Percentiles rank a stretch among this genome's conserved stretches.
Evolutionary conservation across 345 rosid genomes (phyloP).

Genomic region (Aquilaria malaccensis): DNA sequence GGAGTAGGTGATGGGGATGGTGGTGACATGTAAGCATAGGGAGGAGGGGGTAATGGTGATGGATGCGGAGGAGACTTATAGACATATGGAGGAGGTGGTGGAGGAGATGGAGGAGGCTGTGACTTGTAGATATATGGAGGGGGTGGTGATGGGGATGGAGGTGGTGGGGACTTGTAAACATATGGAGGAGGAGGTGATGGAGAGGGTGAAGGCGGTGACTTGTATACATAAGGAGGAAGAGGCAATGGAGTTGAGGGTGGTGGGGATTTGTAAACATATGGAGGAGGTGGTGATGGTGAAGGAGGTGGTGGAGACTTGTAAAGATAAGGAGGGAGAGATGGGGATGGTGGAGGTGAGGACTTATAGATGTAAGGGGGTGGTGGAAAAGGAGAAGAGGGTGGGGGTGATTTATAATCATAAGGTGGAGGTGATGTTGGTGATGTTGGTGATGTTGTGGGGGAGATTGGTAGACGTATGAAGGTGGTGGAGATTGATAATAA

Average conservation of each 20-base stretch:
- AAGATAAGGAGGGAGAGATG: conserved; percentile 10
- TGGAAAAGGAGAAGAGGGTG: conserved; percentile 13
- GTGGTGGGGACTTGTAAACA: conserved; percentile 9
- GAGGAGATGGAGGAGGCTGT: not conserved
- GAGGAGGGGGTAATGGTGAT: not conserved
- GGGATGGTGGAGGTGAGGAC: conserved; percentile 9
- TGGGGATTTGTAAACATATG: not conserved
- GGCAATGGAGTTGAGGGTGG: conserved; percentile 1
- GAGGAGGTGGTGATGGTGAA: conserved; percentile 11
- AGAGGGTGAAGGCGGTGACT: conserved; percentile 1
- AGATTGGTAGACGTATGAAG: not conserved
- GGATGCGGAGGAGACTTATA: not conserved
- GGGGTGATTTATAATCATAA: not conserved
- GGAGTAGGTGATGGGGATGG: not conserved
- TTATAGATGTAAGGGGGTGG: conserved; percentile 15
- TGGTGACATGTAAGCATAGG: not conserved
- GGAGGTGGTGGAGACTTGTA: conserved; percentile 18
- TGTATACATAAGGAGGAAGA: conserved; percentile 3
- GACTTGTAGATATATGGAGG: not conserved
- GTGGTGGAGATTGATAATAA: not conserved
- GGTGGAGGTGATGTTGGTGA: not conserved
- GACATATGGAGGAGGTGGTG: conserved; percentile 1
- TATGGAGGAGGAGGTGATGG: conserved; percentile 7
- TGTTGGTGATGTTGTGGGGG: not conserved
- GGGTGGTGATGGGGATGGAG: not conserved